Evolutionary conservation across 164 flowering plant species (phyloP).

Genomic region (Tetracentron sinense): DNA sequence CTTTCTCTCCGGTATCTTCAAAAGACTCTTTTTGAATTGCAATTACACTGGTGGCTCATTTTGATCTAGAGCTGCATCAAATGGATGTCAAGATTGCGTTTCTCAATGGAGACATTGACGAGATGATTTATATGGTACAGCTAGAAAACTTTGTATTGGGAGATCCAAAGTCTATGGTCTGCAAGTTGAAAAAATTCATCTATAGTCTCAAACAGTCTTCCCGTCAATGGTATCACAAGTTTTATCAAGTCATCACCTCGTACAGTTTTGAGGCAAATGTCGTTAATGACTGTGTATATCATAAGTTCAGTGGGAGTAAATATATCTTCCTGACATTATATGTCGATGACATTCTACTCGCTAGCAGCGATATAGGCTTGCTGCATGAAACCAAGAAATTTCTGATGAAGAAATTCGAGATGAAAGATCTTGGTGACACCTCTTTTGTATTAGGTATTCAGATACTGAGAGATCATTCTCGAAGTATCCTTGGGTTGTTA

Average conservation of each 20-base stretch:
- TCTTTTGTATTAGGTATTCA: conserved; percentile 8
- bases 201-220: not conserved
- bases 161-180: not conserved
- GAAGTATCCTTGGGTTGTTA: conserved; percentile 8
- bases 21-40: conserved; percentile 1
- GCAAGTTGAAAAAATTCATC: conserved; percentile 3
- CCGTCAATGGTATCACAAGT: conserved; percentile 1
- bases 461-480: conserved; percentile 5
- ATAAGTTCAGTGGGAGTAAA: conserved; percentile 4
- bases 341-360: too few species aligned
- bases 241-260: not conserved
- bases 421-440: conserved; percentile 8
- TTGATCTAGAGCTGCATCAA: not conserved
- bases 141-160: not conserved
- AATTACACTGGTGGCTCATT: not conserved
- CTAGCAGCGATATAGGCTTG: not conserved
- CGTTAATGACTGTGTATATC: not conserved
- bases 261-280: not conserved
- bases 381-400: not conserved
- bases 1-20: not conserved
- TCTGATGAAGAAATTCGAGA: not conserved
- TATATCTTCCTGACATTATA: not conserved
- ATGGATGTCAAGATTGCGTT: too few species aligned
- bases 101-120: conserved; percentile 5
- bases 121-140: not conserved